These are phyloP conservation scores for Nicotiana sylvestris DNA, from an alignment of 257 asterid genomes.

Conservation along the genomic window DNA sequence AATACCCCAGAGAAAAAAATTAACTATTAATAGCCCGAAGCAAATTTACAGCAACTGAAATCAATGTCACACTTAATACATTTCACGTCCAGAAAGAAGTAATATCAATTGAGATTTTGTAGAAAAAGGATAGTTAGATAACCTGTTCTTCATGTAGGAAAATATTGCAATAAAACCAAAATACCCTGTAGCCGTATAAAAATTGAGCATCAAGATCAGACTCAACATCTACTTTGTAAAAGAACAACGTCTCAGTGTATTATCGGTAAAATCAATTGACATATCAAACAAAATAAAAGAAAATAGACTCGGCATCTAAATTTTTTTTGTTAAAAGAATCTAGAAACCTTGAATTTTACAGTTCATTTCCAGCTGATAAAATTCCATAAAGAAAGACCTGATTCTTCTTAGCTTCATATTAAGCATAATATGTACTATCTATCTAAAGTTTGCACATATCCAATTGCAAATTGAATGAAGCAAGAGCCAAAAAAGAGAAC, in stretches of 20 bases:
- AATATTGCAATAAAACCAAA: neutral
- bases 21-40: neutral
- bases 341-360: neutral
- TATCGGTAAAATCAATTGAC: neutral
- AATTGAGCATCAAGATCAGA: neutral
- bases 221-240: neutral
- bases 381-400: neutral
- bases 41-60: neutral
- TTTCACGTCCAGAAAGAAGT: neutral
- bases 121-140: neutral
- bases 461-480: neutral
- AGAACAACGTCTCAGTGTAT: neutral
- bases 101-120: neutral
- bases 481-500: neutral
- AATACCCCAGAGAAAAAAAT: neutral
- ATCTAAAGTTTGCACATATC: neutral
- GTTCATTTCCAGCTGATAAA: neutral
- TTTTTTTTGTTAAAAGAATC: neutral
- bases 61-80: neutral
- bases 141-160: neutral
- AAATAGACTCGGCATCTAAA: neutral
- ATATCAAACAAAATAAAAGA: neutral
- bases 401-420: too few species aligned
- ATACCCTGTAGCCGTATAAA: neutral
- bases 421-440: too few species aligned